Evolutionary conservation across 768 basidiomycete genomes (phyloP).

Genomic region (Termitomyces sp.): DNA sequence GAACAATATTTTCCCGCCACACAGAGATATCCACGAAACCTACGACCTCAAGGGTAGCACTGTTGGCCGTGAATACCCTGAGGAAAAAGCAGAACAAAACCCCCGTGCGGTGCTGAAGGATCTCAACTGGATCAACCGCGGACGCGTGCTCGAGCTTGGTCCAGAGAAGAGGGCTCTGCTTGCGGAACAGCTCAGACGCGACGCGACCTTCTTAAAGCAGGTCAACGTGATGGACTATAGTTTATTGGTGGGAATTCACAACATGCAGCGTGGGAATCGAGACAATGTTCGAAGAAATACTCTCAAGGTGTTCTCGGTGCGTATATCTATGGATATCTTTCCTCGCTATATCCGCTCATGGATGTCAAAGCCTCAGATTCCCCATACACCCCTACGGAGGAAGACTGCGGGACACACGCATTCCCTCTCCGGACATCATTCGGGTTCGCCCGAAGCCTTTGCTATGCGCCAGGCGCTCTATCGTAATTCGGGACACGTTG

Average conservation of each 20-base stretch:
- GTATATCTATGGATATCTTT: conserved; percentile 21
- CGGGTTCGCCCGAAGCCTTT: conserved; percentile 65
- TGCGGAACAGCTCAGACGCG: conserved; percentile 85
- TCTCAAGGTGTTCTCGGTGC: conserved; percentile 85
- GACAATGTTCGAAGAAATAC: conserved; percentile 91
- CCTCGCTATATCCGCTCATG: not conserved
- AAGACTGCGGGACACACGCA: conserved; percentile 30
- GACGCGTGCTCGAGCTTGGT: conserved; percentile 78
- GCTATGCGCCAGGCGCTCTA: conserved; percentile 80
- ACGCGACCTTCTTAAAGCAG: conserved; percentile 77
- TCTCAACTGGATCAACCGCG: conserved; percentile 89
- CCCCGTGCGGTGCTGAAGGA: conserved; percentile 92
- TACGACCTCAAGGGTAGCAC: conserved; percentile 96
- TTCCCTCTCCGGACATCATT: conserved; percentile 25
- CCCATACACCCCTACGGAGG: conserved; percentile 44
- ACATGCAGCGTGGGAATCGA: conserved; percentile 82
- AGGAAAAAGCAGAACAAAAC: conserved; percentile 74
- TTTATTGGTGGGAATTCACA: conserved; percentile 90
- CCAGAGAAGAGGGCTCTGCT: conserved; percentile 92
- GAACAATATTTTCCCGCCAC: conserved; percentile 98
- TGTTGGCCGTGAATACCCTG: conserved; percentile 81
- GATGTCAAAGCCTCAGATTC: conserved; percentile 57
- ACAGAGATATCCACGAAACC: conserved; percentile 96
- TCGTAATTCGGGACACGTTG: conserved; percentile 70
- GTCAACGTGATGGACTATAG: conserved; percentile 96